These are phyloP conservation scores for Cunninghamia lanceolata DNA, from an alignment of 75 land plant species.

Conservation along the genomic window DNA sequence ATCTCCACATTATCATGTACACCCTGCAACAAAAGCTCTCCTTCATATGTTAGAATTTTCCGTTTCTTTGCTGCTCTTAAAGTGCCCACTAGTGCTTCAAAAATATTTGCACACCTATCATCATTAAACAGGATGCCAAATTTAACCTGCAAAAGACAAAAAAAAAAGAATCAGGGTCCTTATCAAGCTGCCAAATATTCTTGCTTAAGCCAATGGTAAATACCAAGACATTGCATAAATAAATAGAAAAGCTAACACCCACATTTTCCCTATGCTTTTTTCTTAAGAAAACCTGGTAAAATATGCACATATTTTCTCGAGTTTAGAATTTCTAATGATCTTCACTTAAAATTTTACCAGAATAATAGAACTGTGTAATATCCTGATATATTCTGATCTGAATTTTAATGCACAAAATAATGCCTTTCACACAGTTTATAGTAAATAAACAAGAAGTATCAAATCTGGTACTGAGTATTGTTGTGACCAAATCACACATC, in stretches of 20 bases:
- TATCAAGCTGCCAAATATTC: background rate
- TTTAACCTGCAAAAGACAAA: slow-evolving; percentile 60
- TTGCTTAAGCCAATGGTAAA: background rate
- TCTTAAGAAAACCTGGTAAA: background rate
- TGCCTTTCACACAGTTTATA: no score
- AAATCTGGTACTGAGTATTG: no score
- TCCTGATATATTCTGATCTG: no score
- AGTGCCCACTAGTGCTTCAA: slow-evolving; percentile 98
- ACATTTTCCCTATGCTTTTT: background rate
- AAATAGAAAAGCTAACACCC: background rate
- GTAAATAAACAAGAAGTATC: no score
- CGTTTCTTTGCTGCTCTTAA: slow-evolving; percentile 96
- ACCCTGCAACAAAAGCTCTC: slow-evolving; percentile 93
- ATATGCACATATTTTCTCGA: background rate
- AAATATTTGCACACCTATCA: slow-evolving; percentile 93
- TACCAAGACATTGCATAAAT: background rate
- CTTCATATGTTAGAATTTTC: slow-evolving; percentile 81
- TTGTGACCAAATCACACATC: no score
- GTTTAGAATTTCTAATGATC: background rate
- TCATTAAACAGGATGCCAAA: slow-evolving; percentile 94
- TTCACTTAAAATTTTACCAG: background rate
- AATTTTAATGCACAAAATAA: no score
- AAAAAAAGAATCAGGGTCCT: background rate
- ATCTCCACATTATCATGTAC: slow-evolving; percentile 98
- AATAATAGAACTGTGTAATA: no score